Evolutionary conservation across 2,329 filamentous ascomycete genomes (phyloP).

Genomic region (Colletotrichum sp.): DNA sequence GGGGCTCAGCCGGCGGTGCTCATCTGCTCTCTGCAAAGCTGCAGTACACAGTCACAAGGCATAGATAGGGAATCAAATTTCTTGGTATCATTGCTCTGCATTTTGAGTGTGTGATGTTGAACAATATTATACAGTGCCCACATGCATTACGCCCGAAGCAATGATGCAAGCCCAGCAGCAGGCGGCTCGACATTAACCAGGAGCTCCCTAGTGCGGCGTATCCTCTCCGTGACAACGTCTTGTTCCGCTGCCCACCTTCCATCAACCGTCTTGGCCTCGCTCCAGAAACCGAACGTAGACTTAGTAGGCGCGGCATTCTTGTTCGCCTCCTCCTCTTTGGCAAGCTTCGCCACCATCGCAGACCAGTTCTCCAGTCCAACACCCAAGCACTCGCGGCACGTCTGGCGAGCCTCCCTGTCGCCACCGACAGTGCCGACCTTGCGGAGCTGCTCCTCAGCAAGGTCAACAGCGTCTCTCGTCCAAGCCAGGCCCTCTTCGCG

Average conservation of each 20-base stretch:
- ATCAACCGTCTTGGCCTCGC: constrained; percentile 35
- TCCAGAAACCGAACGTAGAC: constrained; percentile 46
- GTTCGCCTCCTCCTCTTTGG: constrained; percentile 50
- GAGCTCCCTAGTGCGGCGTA: constrained; percentile 54
- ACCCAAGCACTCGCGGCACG: constrained; percentile 78
- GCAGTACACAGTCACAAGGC: not conserved
- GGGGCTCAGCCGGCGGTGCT: not conserved
- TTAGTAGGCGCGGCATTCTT: constrained; percentile 29
- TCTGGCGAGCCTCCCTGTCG: constrained; percentile 41
- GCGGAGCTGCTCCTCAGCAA: constrained; percentile 73
- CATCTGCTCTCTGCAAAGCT: not conserved
- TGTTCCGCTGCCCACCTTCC: constrained; percentile 61
- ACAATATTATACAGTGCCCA: not conserved
- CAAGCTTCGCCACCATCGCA: constrained; percentile 75
- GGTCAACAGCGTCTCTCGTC: constrained; percentile 87
- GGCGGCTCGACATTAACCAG: constrained; percentile 53
- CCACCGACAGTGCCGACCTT: constrained; percentile 31
- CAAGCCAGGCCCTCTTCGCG: constrained; percentile 80
- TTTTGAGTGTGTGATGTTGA: not conserved
- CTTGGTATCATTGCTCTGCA: not conserved
- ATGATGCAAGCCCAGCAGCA: constrained; percentile 32
- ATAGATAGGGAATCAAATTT: not conserved
- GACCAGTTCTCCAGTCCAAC: constrained; percentile 84
- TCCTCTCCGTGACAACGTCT: constrained; percentile 57
- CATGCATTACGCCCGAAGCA: constrained; percentile 43